Conservation (phyloP, 2,329 filamentous ascomycete species). For the Fusarium sp. region DNA sequence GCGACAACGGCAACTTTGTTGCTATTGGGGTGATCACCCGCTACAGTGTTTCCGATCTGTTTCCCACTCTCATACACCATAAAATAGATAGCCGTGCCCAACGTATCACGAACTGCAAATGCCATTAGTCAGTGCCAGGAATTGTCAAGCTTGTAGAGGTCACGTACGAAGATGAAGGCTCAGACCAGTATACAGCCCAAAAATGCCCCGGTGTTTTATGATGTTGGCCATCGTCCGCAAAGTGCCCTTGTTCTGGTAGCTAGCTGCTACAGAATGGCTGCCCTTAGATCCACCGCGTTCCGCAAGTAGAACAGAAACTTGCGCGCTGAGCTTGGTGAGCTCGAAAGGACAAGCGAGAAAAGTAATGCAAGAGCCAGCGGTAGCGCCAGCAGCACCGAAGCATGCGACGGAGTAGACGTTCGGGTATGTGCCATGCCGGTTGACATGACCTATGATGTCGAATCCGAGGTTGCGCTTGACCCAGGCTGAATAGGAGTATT, state of each 20-base stretch:
- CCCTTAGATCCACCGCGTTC: slow-evolving; percentile 57
- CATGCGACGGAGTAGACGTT: slow-evolving; percentile 80
- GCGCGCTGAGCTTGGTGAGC: slow-evolving; percentile 88
- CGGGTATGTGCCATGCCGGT: slow-evolving; percentile 77
- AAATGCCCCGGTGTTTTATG: slow-evolving; percentile 77
- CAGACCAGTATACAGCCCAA: slow-evolving; percentile 85
- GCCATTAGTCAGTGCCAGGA: slow-evolving; percentile 13
- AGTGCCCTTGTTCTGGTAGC: slow-evolving; percentile 83
- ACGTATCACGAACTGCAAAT: slow-evolving; percentile 78
- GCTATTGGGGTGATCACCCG: slow-evolving; percentile 78
- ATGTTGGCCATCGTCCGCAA: slow-evolving; percentile 82
- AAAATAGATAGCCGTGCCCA: slow-evolving; percentile 89
- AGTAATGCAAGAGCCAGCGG: slow-evolving; percentile 83
- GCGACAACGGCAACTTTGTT: slow-evolving; percentile 83
- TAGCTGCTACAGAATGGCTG: slow-evolving; percentile 72
- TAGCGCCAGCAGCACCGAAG: slow-evolving; percentile 83
- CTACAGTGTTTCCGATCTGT: slow-evolving; percentile 81
- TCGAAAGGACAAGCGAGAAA: slow-evolving; percentile 89
- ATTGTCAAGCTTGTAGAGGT: not conserved
- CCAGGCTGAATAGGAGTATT: slow-evolving; percentile 79
- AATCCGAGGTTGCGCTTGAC: slow-evolving; percentile 75
- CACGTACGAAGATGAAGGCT: slow-evolving; percentile 80
- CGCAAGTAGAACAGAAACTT: slow-evolving; percentile 84
- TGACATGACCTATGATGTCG: slow-evolving; percentile 81
- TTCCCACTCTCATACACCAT: slow-evolving; percentile 91